Base-by-base conservation (phyloP, 257 asterid species). In the Solanum piurae region DNA sequence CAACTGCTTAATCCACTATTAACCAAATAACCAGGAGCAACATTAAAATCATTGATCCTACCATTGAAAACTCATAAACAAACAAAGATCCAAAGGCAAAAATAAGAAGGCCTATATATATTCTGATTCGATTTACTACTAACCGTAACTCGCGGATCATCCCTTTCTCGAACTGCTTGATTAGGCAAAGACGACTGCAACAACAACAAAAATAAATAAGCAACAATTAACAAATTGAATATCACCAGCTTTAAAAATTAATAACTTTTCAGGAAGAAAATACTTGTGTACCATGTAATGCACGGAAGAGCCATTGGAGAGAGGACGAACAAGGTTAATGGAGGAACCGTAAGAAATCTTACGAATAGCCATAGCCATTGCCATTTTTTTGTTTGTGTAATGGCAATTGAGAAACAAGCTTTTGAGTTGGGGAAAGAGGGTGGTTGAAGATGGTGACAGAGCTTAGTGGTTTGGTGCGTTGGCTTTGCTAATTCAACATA, bases 1-100 rank as follows among this genome's bases (percentile, higher is more conserved):
- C 91, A 96, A 88, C 88, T 95, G 98, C 44, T 93, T 94, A 42
- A 92, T 92, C 99, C 98, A 96, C 98, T 95, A 92, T 71, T 20
- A 89, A 86, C 64, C 79, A 87, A 88, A 77, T 72, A 69, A 36
- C 68, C 84, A 77, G 23, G 7, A 42, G 34, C 64, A 36, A 64
- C 83, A 60, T n/a, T n/a, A 40, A 18, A 10, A 84, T 25, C 46
- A 42, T 42, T 77, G 37, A 7, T 60, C 33, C 58, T 49, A 58
- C 7, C 27, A 74, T 2, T 49, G 27, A 72, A 42, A 76, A 73
- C 55, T 5, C 21, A 76, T 10, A n/a, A 8, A 38, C n/a, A 68
- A 13, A 2, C 73, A 77, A 36, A 72, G 49, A 71, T 77, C 40
- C 71, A 23, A 7, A 6, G 37, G 29, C 29, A 7, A 12, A 21